Evolutionary conservation across 805 yeast species (phyloP), one percentile per base, ranked within the genome.

Genomic region (Wickerhamomyces chaumierensis): DNA sequence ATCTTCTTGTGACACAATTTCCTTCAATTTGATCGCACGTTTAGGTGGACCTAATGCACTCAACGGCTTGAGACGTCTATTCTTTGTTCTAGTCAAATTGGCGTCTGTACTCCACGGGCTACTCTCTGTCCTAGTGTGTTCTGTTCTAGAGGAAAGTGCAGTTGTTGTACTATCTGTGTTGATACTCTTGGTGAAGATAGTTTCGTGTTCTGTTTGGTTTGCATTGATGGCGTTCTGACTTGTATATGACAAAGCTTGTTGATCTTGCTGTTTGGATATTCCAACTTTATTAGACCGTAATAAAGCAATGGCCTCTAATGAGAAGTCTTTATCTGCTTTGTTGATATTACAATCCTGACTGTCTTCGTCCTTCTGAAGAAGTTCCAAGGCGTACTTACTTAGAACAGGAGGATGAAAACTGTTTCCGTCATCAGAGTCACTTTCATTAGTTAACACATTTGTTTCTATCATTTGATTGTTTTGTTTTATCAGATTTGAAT

Each of bases 401-500:
- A 75, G 60, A 13, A 73, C 74, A 3, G 82, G 82, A 1, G 81
- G 81, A 34, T 69, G 62, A 48, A 70, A 70, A 31, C 71, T 68
- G 43, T 63, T 68, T 42, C 73, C 79, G 37, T 61, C 66, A 36
- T 52, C 56, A 0, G 55, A 52, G n/a, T 52, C 56, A 4, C 43
- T 39, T 21, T 42, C 49, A 7, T 27, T 35, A 20, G 43, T 38
- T 33, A 31, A 31, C 4, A 8, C 18, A 15, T 15, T 31, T n/a
- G 11, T 15, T 9, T 4, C 18, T 4, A 14, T 8, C 33, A 5
- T 28, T 28, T 13, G 16, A 28, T 28, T 28, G 25, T n/a, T n/a
- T n/a, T n/a, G n/a, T n/a, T n/a, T n/a, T n/a, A n/a, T n/a, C n/a
- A n/a, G n/a, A n/a, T n/a, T n/a, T n/a, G n/a, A n/a, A n/a, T n/a